Percentiles rank a stretch among this genome's conserved stretches.
Evolutionary conservation across 345 rosid genomes (phyloP).

Genomic region (Psidium guajava): DNA sequence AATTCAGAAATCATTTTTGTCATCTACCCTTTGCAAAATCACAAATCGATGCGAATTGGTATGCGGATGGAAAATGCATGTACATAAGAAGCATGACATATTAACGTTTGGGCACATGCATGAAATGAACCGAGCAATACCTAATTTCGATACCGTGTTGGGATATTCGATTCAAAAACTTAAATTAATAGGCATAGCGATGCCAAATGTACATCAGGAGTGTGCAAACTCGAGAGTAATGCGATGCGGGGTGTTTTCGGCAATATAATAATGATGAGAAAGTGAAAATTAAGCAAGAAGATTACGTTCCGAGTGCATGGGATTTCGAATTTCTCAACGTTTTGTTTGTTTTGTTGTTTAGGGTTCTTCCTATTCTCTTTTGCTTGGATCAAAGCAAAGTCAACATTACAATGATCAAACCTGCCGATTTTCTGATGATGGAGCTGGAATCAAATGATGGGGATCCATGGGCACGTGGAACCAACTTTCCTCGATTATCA

Average conservation of each 20-base stretch:
- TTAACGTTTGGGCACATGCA: fast-evolving
- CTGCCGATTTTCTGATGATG: not conserved
- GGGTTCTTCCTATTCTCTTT: not conserved
- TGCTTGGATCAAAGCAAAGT: not conserved
- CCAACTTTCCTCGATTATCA: not conserved
- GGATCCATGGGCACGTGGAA: not conserved
- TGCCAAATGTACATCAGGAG: not conserved
- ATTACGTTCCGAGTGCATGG: not conserved
- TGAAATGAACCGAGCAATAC: not conserved
- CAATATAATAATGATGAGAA: not conserved
- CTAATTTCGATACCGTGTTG: fast-evolving
- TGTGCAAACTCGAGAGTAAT: not conserved
- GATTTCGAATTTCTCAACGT: not conserved
- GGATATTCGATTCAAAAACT: not conserved
- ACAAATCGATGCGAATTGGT: too few species aligned
- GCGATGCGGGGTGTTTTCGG: not conserved
- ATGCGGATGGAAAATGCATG: not conserved
- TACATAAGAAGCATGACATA: not conserved
- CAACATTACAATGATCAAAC: not conserved
- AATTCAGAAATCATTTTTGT: too few species aligned
- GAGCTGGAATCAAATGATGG: not conserved
- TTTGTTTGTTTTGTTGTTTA: not conserved
- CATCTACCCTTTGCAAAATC: not conserved
- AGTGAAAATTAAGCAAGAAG: not conserved
- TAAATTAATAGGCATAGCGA: not conserved